These are phyloP conservation scores for Fraxinus excelsior DNA, from an alignment of 257 asterid genomes.

Conservation along the genomic window DNA sequence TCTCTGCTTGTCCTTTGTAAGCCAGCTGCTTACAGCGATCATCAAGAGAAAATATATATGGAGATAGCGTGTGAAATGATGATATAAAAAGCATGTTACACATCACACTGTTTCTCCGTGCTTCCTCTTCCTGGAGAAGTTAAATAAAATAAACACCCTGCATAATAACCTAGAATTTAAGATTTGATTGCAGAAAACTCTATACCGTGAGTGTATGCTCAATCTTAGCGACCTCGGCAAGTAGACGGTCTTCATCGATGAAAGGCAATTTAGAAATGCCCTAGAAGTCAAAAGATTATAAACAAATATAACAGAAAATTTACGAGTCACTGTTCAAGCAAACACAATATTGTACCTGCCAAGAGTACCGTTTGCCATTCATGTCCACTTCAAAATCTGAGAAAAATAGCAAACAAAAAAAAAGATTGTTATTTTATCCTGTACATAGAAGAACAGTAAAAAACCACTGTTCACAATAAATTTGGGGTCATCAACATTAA, in stretches of 20 bases:
- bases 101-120: conserved; percentile 85
- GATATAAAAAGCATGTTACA: conserved; percentile 87
- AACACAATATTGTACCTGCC: conserved; percentile 59
- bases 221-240: conserved; percentile 79
- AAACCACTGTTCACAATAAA: background rate
- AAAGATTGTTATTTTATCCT: background rate
- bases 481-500: background rate
- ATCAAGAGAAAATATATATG: conserved; percentile 84
- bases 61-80: conserved; percentile 79
- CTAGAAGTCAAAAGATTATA: conserved; percentile 39
- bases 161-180: conserved; percentile 17
- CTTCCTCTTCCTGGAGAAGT: conserved; percentile 80
- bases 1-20: conserved; percentile 51
- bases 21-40: conserved; percentile 81
- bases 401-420: background rate
- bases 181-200: conserved; percentile 5
- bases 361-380: conserved; percentile 91
- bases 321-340: background rate
- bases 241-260: conserved; percentile 92
- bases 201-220: conserved; percentile 90
- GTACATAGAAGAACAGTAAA: background rate
- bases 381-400: conserved; percentile 95
- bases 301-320: conserved; percentile 2
- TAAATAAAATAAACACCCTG: background rate
- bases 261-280: conserved; percentile 96